These are phyloP conservation scores for Kwoniella dejecticola DNA, from an alignment of 768 basidiomycete genomes.

Conservation along the genomic window DNA sequence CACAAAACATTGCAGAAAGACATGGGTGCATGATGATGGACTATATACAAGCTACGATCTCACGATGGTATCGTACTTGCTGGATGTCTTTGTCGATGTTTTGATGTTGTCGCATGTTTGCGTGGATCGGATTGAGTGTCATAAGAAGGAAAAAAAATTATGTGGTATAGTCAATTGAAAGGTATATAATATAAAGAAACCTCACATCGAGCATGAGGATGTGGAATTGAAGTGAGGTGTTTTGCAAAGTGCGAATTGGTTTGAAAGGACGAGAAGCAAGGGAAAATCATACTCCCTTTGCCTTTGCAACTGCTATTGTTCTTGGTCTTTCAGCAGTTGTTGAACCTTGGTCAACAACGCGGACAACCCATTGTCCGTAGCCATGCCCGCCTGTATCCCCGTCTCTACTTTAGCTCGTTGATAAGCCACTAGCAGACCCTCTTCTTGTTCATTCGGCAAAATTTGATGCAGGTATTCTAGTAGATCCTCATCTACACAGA, in stretches of 20 bases:
- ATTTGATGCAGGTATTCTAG: background rate
- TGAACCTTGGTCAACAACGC: background rate
- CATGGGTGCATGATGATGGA: background rate
- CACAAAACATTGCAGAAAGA: background rate
- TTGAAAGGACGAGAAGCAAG: background rate
- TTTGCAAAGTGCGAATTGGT: background rate
- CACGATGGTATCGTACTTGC: background rate
- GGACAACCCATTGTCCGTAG: background rate
- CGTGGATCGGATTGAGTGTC: no score
- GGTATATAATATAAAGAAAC: background rate
- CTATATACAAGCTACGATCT: background rate
- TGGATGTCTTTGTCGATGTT: no score
- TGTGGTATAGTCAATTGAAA: slow-evolving; percentile 1
- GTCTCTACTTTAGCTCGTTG: background rate
- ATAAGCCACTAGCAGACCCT: background rate
- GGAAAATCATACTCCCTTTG: background rate
- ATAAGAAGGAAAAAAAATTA: no score
- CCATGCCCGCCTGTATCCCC: background rate
- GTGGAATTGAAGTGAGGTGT: background rate
- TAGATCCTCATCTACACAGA: slow-evolving; percentile 15
- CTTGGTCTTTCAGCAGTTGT: background rate
- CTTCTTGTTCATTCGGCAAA: background rate
- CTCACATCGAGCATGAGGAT: background rate
- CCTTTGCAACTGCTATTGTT: background rate
- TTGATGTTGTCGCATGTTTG: no score